These are phyloP conservation scores for Deinandra increscens DNA, from an alignment of 129 eudicot genomes.

Conservation along the genomic window DNA sequence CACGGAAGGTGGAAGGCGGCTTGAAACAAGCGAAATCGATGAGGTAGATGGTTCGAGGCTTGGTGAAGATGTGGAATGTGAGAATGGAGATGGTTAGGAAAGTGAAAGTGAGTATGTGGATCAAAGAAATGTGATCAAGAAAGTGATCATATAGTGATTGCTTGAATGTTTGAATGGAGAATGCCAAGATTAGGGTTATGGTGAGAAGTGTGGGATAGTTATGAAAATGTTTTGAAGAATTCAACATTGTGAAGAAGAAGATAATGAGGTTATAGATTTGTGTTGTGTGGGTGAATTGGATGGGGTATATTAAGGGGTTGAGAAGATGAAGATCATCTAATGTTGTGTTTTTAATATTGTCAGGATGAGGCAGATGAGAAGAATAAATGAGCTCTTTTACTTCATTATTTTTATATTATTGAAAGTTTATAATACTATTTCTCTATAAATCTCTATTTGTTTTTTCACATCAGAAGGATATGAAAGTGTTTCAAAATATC, in stretches of 20 bases:
- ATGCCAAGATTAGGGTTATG: constrained; percentile 33
- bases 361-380: constrained; percentile 28
- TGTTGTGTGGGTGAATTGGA: background rate
- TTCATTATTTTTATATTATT: background rate
- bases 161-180: constrained; percentile 35
- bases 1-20: constrained; percentile 46
- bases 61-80: constrained; percentile 42
- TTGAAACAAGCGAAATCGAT: constrained; percentile 73
- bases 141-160: constrained; percentile 31
- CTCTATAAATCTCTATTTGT: too few species aligned
- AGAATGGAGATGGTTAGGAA: constrained; percentile 34
- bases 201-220: constrained; percentile 37
- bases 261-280: background rate
- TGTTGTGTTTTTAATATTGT: background rate
- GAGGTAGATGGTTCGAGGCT: constrained; percentile 53
- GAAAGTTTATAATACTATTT: too few species aligned
- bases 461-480: too few species aligned
- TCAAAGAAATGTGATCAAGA: constrained; percentile 13
- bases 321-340: constrained; percentile 22
- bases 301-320: background rate
- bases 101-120: constrained; percentile 31
- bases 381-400: constrained; percentile 26
- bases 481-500: too few species aligned
- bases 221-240: constrained; percentile 38
- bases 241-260: constrained; percentile 40